Evolutionary conservation across 495 filamentous ascomycete genomes (phyloP), one percentile per base, ranked within the genome.

Genomic region (Oleoguttula mirabilis): DNA sequence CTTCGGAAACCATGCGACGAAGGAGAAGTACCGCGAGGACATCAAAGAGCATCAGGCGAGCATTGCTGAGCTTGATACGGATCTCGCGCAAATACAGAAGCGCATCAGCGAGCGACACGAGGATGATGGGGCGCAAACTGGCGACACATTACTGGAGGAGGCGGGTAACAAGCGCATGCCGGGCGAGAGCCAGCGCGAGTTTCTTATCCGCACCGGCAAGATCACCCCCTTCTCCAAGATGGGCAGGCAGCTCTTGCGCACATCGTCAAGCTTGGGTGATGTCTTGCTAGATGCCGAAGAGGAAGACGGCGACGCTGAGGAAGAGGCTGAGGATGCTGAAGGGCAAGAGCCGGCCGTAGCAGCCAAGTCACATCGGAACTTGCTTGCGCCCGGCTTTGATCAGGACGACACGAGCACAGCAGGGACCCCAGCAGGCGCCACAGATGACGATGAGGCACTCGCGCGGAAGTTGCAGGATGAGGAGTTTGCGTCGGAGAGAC

Each of bases 181-280:
- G 12, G 77, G 80, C 51, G 90, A 96, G 63, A 85, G 71, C 11
- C 76, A 82, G 38, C 73, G 88, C 35, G 86, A 92, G 21, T 96
- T 84, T 58, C 71, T 98, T 36, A 88, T 98, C 24, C 74, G 90
- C 4, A 98, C 88, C 0, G 90, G 90, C 39, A 94, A 96, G 60
- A 98, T 98, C 51, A 98, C 90, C 0, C 90, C 90, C 0, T 96
- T 98, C 45, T 80, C 87, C 2, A 78, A 76, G 38, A 70, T 88
- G 51, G 57, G 50, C 24, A 42, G 55, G 17, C 34, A 50, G 22
- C 24, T 53, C 11, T 15, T 51, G 25, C 43, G 40, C 28, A 38
- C 54, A 3, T 32, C 68, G 67, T 22, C 64, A 67, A 17, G 59
- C 64, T 15, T 64, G 66, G 11, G 66, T 67, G 28, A 83, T 58